Base-by-base conservation (phyloP, 768 basidiomycete genomes). In the Kwoniella sp. region DNA sequence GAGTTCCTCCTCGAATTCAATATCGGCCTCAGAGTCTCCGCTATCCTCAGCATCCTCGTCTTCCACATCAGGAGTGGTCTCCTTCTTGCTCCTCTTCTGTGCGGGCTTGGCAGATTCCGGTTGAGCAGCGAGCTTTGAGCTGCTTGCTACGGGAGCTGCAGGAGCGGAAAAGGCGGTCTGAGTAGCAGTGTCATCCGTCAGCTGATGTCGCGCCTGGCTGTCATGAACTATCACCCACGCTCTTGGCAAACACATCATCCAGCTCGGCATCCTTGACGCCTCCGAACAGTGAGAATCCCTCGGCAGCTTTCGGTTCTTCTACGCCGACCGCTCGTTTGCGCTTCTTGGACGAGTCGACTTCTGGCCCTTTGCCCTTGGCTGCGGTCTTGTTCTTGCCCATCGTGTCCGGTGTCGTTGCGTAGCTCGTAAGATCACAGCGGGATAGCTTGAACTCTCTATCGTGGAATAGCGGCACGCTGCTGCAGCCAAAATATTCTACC, bases 191-290 rank as follows among this genome's bases (percentile, higher is more conserved):
- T 40, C 14, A 27, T 27, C 41, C 10, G 12, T 34, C 31, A 29
- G 19, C 31, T 40, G 29, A 32, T 34, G 23, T 27, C 5, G 47
- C 43, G 38, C 50, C 23, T 4, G 31, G 8, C 31, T 8, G 31
- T 32, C 7, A 38, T 38, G 12, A 14, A 20, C 3, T 38, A 1
- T 25, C 9, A 61, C 80, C 58, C 55, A 83, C 83, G 56, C 79
- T 78, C 31, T 78, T 66, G 26, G 78, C 78, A 66, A 88, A 86
- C 25, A 88, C 62, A 22, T 79, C 77, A 62, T 86, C 84, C 8
- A 88, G 77, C 39, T 84, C 84, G 3, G 73, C 73, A 63, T 87
- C 85, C 28, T 54, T 56, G 29, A 46, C 43, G 5, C 33, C 58
- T 7, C 62, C 54, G 41, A 70, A 60, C 19, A 70, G 48, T 17